A percentile compares a stretch with the other conserved stretches of the same genome.
Conservation (phyloP, 306 rosid species). For the Ceratonia siliqua region DNA sequence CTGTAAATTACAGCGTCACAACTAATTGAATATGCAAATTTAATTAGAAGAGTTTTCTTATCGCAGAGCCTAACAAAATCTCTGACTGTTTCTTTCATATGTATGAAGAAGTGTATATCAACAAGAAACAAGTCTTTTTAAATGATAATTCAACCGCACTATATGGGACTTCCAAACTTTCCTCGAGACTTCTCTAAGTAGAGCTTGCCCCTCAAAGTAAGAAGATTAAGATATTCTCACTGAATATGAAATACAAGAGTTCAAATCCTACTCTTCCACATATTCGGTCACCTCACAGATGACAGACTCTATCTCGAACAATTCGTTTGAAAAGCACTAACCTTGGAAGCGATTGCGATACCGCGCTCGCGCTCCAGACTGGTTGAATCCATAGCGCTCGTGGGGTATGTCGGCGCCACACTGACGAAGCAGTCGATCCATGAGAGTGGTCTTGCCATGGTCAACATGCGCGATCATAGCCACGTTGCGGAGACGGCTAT, state of each 20-base stretch:
- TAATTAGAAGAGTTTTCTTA: background rate
- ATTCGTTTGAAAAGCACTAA: conserved; percentile 16
- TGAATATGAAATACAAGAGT: background rate
- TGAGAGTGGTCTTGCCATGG: conserved; percentile 98
- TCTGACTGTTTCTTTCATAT: too few species aligned
- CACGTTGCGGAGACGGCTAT: conserved; percentile 85
- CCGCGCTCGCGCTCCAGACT: conserved; percentile 96
- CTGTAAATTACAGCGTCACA: background rate
- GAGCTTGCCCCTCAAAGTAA: background rate
- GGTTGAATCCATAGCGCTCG: conserved; percentile 94
- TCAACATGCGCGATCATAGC: conserved; percentile 97
- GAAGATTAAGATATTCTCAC: background rate
- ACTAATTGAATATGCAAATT: background rate
- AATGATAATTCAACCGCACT: background rate
- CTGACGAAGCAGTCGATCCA: conserved; percentile 99
- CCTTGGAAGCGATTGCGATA: conserved; percentile 94
- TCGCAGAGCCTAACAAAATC: background rate
- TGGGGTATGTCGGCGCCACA: conserved; percentile 97
- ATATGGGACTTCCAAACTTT: background rate
- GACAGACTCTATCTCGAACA: too few species aligned
- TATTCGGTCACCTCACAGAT: too few species aligned
- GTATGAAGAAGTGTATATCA: too few species aligned
- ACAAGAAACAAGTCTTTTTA: background rate
- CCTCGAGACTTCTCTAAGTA: background rate
- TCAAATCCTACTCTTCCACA: background rate